These are phyloP conservation scores for Ceratocystis cubensis DNA, from an alignment of 2,329 filamentous ascomycete species.

Conservation along the genomic window DNA sequence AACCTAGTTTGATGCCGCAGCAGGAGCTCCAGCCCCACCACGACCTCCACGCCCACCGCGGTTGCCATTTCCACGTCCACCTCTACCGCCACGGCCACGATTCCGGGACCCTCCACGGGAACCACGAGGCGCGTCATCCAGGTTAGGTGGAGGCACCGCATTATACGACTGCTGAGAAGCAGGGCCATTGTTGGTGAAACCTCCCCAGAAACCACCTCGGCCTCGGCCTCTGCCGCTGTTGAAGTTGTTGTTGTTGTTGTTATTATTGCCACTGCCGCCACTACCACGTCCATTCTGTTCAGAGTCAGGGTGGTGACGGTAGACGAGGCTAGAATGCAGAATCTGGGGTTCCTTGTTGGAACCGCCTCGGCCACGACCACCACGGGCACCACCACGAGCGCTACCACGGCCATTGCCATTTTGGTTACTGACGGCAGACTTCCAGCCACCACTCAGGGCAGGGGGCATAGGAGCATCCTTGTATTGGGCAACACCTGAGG, in stretches of 20 bases:
- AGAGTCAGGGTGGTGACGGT: constrained; percentile 20
- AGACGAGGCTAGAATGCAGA: constrained; percentile 18
- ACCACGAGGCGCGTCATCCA: constrained; percentile 36
- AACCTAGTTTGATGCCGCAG: constrained; percentile 22
- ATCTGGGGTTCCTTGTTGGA: constrained; percentile 24
- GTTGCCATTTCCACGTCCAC: constrained; percentile 29
- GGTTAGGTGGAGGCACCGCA: constrained; percentile 46
- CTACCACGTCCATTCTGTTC: constrained; percentile 22
- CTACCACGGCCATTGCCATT: constrained; percentile 15
- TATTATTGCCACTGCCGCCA: constrained; percentile 14
- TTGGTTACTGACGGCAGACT: constrained; percentile 24
- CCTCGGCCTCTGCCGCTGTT: constrained; percentile 23
- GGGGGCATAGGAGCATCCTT: constrained; percentile 43
- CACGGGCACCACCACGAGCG: constrained; percentile 25
- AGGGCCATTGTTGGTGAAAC: neutral
- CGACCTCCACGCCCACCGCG: constrained; percentile 28
- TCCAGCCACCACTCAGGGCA: constrained; percentile 45
- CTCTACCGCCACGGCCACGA: constrained; percentile 28
- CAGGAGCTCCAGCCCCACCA: constrained; percentile 23
- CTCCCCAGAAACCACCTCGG: constrained; percentile 25
- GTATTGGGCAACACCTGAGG: constrained; percentile 50
- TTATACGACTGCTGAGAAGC: constrained; percentile 31
- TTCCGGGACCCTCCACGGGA: constrained; percentile 26
- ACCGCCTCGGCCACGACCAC: constrained; percentile 15
- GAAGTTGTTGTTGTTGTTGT: constrained; percentile 26